A percentile compares a stretch with the other conserved stretches of the same genome.
phyloP scores from a whole-genome alignment of 2,329 filamentous ascomycete species.

The Dactylonectria macrodidyma region DNA sequence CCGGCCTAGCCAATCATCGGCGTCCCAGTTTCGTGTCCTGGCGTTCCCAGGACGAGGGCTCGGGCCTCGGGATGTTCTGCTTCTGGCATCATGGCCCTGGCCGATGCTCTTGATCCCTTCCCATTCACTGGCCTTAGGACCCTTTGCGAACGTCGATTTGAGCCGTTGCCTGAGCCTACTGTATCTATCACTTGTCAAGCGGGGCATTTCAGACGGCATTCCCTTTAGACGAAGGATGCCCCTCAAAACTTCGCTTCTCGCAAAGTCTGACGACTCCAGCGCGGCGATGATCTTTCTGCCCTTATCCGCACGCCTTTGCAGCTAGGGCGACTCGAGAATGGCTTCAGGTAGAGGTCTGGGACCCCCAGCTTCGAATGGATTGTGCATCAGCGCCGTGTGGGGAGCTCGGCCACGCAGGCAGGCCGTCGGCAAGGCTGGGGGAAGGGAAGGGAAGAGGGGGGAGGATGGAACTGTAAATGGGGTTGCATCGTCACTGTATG shows the following conservation, averaged over 20 bases:
- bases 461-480: background rate
- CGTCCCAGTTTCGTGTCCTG: conserved; percentile 47
- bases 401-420: conserved; percentile 17
- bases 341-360: conserved; percentile 23
- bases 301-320: conserved; percentile 11
- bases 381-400: conserved; percentile 24
- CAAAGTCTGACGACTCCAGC: conserved; percentile 14
- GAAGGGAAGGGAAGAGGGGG: background rate
- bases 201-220: background rate
- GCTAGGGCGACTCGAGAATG: background rate
- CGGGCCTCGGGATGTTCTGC: conserved; percentile 51
- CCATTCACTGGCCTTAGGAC: conserved; percentile 21
- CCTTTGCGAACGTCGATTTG: conserved; percentile 36
- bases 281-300: background rate
- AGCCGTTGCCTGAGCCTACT: conserved; percentile 28
- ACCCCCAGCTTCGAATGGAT: conserved; percentile 29
- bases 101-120: conserved; percentile 33
- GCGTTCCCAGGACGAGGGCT: conserved; percentile 49
- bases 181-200: conserved; percentile 30
- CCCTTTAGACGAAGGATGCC: background rate
- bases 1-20: conserved; percentile 44
- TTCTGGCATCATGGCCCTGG: conserved; percentile 45
- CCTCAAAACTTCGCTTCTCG: conserved; percentile 16
- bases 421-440: conserved; percentile 26
- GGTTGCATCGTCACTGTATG: conserved; percentile 19